Conservation (phyloP, 768 basidiomycete genomes). For the Lactifluus rugatus region DNA sequence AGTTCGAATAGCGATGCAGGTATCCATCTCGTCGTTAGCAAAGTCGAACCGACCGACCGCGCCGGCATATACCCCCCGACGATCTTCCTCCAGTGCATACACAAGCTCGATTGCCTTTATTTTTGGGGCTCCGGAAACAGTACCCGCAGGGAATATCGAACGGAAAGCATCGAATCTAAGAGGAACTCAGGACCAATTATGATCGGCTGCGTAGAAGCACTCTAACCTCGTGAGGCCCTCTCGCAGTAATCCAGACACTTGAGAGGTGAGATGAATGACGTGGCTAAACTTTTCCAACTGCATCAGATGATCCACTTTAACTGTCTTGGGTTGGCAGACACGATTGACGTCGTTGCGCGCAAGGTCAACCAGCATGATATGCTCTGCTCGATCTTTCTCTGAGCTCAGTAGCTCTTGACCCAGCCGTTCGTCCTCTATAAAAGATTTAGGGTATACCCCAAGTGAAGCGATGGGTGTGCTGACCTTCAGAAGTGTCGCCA, state of each 20-base stretch:
- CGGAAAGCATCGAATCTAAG: conserved; percentile 94
- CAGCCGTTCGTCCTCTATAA: conserved; percentile 78
- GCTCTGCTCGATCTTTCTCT: conserved; percentile 94
- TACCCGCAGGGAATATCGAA: conserved; percentile 97
- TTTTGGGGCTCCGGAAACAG: conserved; percentile 97
- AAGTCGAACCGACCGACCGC: conserved; percentile 99
- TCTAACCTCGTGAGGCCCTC: conserved; percentile 72
- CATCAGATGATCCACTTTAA: conserved; percentile 95
- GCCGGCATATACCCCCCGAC: conserved; percentile 91
- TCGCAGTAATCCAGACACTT: conserved; percentile 80
- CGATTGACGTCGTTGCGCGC: conserved; percentile 98
- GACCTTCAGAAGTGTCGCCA: conserved; percentile 80
- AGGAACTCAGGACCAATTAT: conserved; percentile 3
- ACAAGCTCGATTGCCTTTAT: conserved; percentile 97
- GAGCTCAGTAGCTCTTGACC: conserved; percentile 68
- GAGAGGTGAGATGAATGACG: conserved; percentile 94
- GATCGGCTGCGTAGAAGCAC: neutral
- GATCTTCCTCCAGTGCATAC: conserved; percentile 76
- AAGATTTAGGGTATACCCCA: neutral
- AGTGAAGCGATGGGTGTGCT: conserved; percentile 23
- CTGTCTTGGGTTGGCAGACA: conserved; percentile 89
- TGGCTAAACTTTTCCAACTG: conserved; percentile 91
- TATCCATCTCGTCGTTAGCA: conserved; percentile 90
- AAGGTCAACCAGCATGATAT: conserved; percentile 98
- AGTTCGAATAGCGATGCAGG: conserved; percentile 96